Base-by-base conservation (phyloP, 306 rosid genomes). In the Prunus davidiana region DNA sequence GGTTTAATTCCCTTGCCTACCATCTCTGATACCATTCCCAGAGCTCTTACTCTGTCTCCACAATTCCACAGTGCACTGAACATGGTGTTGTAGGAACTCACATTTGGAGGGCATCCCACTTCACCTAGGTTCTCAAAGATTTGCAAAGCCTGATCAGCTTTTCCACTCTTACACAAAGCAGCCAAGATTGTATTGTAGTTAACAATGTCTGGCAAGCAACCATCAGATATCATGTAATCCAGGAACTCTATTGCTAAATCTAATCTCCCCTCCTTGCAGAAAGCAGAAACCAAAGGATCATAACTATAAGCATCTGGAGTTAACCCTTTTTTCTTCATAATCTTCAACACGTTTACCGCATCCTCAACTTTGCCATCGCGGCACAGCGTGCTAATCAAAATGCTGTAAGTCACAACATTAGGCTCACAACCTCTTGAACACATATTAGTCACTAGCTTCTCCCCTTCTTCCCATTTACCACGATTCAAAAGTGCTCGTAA, bases 61-160 rank as follows among this genome's bases (percentile, higher is more conserved):
- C 81, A 79, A 20, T 81, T 85, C 96, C 98, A 95, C 41, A 92
- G 79, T 4, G 95, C 95, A 78, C 92, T 78, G 78, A 95, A 82
- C 87, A 92, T 75, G n/a, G 92, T 92, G 84, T 92, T 92, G 76
- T 95, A 95, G 8, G 97, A 90, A 76, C 93, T 86, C 79, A 78
- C 95, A 79, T 85, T 85, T 60, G 98, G 97, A 70, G 98, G 89
- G 67, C 95, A 92, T 30, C 93, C 96, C 47, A 90, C 85, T 73
- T 86, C 90, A 18, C 82, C 85, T 19, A 89, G 91, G 87, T 87
- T 90, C 78, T 87, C 78, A 13, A 95, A 92, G 77, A 95, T 84
- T 50, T 82, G 73, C 80, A 91, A 78, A 66, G 96, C 98, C 60
- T 80, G 86, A 43, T 88, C 86, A 57, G 89, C 83, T 19, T 83